Conservation (phyloP, 1,284 basidiomycete species). For the Apiotrichum akiyoshidainum region DNA sequence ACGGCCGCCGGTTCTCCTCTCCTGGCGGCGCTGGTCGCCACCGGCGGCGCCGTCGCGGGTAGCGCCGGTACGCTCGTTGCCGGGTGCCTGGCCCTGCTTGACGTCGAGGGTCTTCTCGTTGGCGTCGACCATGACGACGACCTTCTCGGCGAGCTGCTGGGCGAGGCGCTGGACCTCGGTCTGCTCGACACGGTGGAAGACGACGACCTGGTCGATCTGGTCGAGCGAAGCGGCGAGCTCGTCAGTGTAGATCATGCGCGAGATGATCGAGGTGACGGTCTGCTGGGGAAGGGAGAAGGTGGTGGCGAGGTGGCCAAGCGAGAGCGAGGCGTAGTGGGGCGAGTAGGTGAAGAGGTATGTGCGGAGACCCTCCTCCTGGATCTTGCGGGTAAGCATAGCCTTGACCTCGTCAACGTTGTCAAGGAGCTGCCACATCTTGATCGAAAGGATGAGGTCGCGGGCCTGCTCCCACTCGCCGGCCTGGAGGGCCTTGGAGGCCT, state of each 20-base stretch:
- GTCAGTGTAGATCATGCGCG: slow-evolving; percentile 99
- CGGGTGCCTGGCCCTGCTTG: slow-evolving; percentile 72
- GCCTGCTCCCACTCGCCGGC: slow-evolving; percentile 96
- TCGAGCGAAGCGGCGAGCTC: slow-evolving; percentile 92
- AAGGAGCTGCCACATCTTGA: slow-evolving; percentile 98
- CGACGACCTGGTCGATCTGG: slow-evolving; percentile 76
- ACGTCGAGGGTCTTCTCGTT: slow-evolving; percentile 92
- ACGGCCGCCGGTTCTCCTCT: slow-evolving; percentile 42
- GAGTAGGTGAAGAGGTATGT: slow-evolving; percentile 99
- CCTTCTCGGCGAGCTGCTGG: slow-evolving; percentile 81
- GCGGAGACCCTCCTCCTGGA: slow-evolving; percentile 94
- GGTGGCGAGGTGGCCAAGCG: slow-evolving; percentile 76
- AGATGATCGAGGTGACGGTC: slow-evolving; percentile 84
- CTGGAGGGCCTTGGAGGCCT: slow-evolving; percentile 94
- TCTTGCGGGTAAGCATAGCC: slow-evolving; percentile 86
- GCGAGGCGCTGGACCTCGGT: slow-evolving; percentile 86
- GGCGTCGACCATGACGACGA: slow-evolving; percentile 82
- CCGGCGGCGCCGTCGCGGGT: slow-evolving; percentile 35
- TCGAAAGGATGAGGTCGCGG: slow-evolving; percentile 84
- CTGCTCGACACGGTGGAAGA: slow-evolving; percentile 86
- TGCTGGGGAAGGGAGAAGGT: slow-evolving; percentile 81
- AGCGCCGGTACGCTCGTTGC: slow-evolving; percentile 57
- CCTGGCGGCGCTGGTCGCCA: slow-evolving; percentile 37
- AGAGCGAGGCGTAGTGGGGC: slow-evolving; percentile 87
- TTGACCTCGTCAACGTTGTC: slow-evolving; percentile 84